phyloP scores from a whole-genome alignment of 1,284 basidiomycete species.

The Trichosporon inkin region DNA sequence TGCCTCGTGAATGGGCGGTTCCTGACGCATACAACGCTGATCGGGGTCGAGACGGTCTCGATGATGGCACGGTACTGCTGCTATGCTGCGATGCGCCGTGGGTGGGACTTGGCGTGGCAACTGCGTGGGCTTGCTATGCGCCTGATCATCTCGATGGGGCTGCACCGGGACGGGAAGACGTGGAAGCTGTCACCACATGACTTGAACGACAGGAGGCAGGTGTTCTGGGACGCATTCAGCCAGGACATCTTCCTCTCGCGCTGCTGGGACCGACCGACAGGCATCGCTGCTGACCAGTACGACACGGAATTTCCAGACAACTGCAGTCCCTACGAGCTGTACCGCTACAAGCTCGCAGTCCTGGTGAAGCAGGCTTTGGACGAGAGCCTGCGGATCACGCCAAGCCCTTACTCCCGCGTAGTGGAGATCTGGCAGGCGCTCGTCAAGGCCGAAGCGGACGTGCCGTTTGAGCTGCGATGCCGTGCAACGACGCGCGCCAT shows the following conservation, averaged over 20 bases:
- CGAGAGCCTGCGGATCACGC: constrained; percentile 2
- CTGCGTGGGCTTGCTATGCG: constrained; percentile 30
- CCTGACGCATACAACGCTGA: constrained; percentile 32
- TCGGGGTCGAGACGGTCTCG: constrained; percentile 30
- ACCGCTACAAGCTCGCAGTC: constrained; percentile 9
- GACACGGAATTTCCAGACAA: constrained; percentile 12
- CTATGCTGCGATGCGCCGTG: constrained; percentile 8
- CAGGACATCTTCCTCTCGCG: constrained; percentile 28
- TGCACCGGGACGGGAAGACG: constrained; percentile 27
- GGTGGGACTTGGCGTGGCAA: constrained; percentile 22
- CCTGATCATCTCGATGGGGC: constrained; percentile 31
- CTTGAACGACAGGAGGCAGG: constrained; percentile 27
- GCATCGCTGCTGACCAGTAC: constrained; percentile 8
- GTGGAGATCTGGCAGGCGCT: constrained; percentile 12
- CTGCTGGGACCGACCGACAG: constrained; percentile 12
- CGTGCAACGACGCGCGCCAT: constrained; percentile 25
- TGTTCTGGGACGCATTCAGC: constrained; percentile 34
- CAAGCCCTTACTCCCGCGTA: constrained; percentile 2
- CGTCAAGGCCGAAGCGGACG: constrained; percentile 2
- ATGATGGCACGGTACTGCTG: constrained; percentile 13
- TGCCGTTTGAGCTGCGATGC: constrained; percentile 30
- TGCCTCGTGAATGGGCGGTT: constrained; percentile 37
- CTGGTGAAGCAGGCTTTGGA: constrained; percentile 12
- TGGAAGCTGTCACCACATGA: constrained; percentile 23
- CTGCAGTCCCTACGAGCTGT: constrained; percentile 8